Evolutionary conservation across 257 asterid genomes (phyloP).

Genomic region (Solanum tacnaense): DNA sequence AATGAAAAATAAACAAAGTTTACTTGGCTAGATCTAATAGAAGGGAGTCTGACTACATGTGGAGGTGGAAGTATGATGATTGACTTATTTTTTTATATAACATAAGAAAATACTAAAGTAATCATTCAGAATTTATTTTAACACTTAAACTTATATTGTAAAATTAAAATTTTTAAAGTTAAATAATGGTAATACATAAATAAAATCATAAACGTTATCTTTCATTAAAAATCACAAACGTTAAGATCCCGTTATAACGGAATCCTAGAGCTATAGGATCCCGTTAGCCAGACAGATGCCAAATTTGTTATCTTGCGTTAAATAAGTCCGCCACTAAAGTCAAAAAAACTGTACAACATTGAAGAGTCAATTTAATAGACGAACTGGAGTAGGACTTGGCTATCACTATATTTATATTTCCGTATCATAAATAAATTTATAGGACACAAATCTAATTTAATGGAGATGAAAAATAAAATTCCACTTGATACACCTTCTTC

Average conservation of each 20-base stretch:
- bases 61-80: not conserved
- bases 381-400: not conserved
- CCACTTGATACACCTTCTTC: not conserved
- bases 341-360: not conserved
- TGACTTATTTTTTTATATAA: not conserved
- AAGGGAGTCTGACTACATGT: not conserved
- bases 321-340: not conserved
- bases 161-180: not conserved
- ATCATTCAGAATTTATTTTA: not conserved
- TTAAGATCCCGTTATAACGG: not conserved
- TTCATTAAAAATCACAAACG: too few relatives aligned
- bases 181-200: too few relatives aligned
- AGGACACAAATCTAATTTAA: too few relatives aligned
- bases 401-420: not conserved
- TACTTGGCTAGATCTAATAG: not conserved
- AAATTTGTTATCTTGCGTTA: not conserved
- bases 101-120: not conserved
- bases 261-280: not conserved
- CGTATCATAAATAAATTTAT: too few relatives aligned
- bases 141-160: not conserved
- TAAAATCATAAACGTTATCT: not conserved
- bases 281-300: not conserved
- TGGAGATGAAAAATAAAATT: not conserved
- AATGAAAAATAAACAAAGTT: not conserved
- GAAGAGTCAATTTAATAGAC: not conserved